Base-by-base conservation (phyloP, 768 basidiomycete species). In the Dentipellis fragilis region DNA sequence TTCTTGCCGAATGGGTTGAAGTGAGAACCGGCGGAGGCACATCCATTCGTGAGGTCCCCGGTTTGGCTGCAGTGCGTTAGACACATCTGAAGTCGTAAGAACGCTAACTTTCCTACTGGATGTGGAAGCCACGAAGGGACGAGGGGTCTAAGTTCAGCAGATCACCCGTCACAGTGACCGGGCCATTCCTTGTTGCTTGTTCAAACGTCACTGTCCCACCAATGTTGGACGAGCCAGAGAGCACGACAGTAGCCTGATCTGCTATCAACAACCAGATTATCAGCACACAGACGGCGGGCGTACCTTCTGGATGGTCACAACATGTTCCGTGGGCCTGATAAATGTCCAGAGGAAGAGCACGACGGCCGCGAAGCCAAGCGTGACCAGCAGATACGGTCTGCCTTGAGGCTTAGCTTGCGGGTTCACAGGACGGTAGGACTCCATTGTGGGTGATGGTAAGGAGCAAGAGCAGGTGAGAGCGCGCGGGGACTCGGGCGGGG, bases 121-220 rank as follows among this genome's bases (percentile, higher is more conserved):
- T 71, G 69, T 92, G 90, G 72, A 91, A 88, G 5, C 90, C 90
- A 37, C 83, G 78, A 57, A 73, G 65, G 4, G 83, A 73, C 50
- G 74, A 74, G 4, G 81, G 72, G 59, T 80, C 76, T 47, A 92
- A 75, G 58, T 78, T 78, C 55, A 70, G 73, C 59, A 93, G 72
- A 52, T 78, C 73, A 23, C 87, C 87, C 10, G 77, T 77, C 40
- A 92, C 69, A 12, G 71, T 79, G 50, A 88, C 84, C 22, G 81
- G 76, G 2, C 75, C 77, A 54, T 64, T 66, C 58, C 68, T 66
- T 16, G 72, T 65, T 2, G 71, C 54, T 67, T 91, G 89, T 29
- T 75, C 72, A 67, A 92, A 89, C 40, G 72, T 75, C 57, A 90
- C 79, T 4, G 76, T 80, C 40, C 90, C 89, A 40, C 71, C 68